These are phyloP conservation scores for Castanea sativa DNA, from an alignment of 306 rosid species.

Conservation along the genomic window DNA sequence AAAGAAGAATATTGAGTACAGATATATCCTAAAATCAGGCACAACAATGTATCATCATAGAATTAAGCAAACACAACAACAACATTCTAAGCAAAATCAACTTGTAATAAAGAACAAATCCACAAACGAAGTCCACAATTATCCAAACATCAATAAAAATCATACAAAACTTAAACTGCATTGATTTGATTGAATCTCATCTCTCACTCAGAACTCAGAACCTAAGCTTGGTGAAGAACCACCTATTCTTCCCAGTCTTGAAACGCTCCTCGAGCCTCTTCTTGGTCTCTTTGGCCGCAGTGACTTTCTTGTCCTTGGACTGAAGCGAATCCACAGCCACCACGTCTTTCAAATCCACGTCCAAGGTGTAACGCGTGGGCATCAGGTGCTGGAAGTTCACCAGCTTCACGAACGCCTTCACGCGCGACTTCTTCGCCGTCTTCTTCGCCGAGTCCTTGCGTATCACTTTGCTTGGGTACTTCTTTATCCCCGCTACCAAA, in stretches of 20 bases:
- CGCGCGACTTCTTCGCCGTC: constrained; percentile 40
- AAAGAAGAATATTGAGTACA: too few species aligned
- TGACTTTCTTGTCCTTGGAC: constrained; percentile 36
- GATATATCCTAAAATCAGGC: too few species aligned
- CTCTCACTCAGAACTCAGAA: constrained; percentile 29
- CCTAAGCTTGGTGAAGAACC: constrained; percentile 53
- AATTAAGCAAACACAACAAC: too few species aligned
- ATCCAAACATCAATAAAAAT: too few species aligned
- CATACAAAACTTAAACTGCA: too few species aligned
- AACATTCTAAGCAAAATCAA: too few species aligned
- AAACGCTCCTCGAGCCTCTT: constrained; percentile 39
- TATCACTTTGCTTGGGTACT: constrained; percentile 36
- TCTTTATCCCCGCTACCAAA: constrained; percentile 35
- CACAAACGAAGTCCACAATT: too few species aligned
- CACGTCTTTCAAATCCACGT: constrained; percentile 40
- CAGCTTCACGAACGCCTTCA: constrained; percentile 41
- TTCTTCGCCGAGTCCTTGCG: constrained; percentile 38
- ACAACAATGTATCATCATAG: too few species aligned
- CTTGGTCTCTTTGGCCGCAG: constrained; percentile 39
- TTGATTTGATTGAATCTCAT: too few species aligned
- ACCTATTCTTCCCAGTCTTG: constrained; percentile 44
- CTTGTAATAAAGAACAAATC: too few species aligned
- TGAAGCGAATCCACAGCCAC: constrained; percentile 22
- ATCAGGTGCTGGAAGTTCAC: constrained; percentile 41
- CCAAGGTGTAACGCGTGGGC: constrained; percentile 48